phyloP scores from a whole-genome alignment of 2,329 filamentous ascomycete genomes.

The Septoria petroselini region DNA sequence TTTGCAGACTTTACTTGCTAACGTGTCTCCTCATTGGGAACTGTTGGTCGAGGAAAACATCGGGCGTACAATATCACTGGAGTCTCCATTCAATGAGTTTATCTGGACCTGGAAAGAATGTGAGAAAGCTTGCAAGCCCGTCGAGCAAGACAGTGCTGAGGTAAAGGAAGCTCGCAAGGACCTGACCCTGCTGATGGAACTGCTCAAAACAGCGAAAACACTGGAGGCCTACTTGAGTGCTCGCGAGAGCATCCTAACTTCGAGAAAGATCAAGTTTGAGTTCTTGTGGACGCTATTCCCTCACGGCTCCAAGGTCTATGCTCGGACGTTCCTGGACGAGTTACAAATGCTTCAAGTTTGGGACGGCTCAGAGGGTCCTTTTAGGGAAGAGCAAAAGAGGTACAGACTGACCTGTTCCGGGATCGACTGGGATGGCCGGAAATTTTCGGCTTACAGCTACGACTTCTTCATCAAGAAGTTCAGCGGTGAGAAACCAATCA shows the following conservation, averaged over 20 bases:
- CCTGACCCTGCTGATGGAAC: constrained; percentile 5
- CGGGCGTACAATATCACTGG: too few relatives aligned
- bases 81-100: constrained; percentile 10
- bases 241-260: background rate
- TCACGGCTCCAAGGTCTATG: background rate
- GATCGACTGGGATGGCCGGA: constrained; percentile 17
- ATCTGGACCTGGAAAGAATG: constrained; percentile 6
- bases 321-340: background rate
- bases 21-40: too few relatives aligned
- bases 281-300: constrained; percentile 3
- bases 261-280: background rate
- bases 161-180: constrained; percentile 1
- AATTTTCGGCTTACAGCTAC: constrained; percentile 7
- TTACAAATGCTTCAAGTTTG: background rate
- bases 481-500: constrained; percentile 2
- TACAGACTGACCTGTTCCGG: constrained; percentile 4
- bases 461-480: constrained; percentile 3
- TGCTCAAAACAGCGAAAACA: background rate
- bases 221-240: constrained; percentile 1
- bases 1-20: too few relatives aligned
- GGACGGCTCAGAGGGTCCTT: background rate
- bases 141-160: background rate
- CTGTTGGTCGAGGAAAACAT: too few relatives aligned
- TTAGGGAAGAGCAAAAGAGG: background rate
- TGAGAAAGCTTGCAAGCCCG: constrained; percentile 1